phyloP scores from a whole-genome alignment of 2,329 filamentous ascomycete species.

The Fusarium nisikadoi region DNA sequence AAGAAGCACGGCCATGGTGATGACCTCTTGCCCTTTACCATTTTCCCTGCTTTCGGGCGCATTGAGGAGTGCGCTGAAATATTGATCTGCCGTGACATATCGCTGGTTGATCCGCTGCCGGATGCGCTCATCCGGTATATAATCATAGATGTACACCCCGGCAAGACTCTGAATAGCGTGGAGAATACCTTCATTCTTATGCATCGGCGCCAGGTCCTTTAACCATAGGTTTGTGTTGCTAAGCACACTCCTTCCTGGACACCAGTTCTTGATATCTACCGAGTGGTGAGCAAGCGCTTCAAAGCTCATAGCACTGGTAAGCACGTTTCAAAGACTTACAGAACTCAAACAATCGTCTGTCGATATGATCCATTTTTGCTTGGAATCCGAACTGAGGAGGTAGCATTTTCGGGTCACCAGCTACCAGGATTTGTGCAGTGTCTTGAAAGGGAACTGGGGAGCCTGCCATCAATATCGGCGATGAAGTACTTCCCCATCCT shows the following conservation, averaged over 20 bases:
- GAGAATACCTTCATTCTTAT: conserved; percentile 48
- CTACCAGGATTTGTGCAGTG: conserved; percentile 2
- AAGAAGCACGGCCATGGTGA: conserved; percentile 52
- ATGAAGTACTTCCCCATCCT: conserved; percentile 17
- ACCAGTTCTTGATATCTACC: conserved; percentile 54
- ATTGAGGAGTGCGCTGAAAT: conserved; percentile 46
- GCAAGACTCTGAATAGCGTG: conserved; percentile 55
- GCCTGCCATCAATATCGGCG: conserved; percentile 2
- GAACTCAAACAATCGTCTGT: conserved; percentile 49
- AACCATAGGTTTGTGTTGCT: conserved; percentile 54
- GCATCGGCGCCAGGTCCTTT: conserved; percentile 54
- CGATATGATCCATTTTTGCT: conserved; percentile 49
- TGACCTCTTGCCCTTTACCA: conserved; percentile 46
- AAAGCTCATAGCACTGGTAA: background rate
- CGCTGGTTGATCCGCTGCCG: conserved; percentile 48
- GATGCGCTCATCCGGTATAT: conserved; percentile 48
- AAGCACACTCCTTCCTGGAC: conserved; percentile 53
- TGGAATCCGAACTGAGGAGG: conserved; percentile 48
- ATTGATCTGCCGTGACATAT: conserved; percentile 47
- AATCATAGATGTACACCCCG: conserved; percentile 56
- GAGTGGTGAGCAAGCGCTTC: conserved; percentile 3
- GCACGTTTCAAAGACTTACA: conserved; percentile 43
- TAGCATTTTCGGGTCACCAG: conserved; percentile 39
- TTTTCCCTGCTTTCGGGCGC: conserved; percentile 33
- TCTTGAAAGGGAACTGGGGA: conserved; percentile 20